Evolutionary conservation across 306 rosid species (phyloP).

Genomic region (Lablab purpureus): DNA sequence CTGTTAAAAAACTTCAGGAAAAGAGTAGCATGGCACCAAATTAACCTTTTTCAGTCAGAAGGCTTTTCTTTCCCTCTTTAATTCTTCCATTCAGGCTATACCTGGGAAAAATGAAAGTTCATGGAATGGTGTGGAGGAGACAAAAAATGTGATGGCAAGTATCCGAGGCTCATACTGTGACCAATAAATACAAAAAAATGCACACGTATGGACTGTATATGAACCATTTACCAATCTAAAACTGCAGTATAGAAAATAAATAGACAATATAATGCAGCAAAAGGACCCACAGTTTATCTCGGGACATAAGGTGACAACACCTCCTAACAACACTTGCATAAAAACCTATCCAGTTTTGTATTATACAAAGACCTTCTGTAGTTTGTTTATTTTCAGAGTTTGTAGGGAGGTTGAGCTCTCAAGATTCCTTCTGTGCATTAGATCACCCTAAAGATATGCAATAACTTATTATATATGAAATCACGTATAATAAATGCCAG

Average conservation of each 20-base stretch:
- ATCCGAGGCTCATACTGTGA: constrained; percentile 43
- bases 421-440: not conserved
- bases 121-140: constrained; percentile 43
- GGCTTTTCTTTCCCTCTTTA: constrained; percentile 53
- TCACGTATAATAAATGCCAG: not conserved
- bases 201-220: constrained; percentile 33
- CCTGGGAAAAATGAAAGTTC: constrained; percentile 49
- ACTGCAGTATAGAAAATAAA: constrained; percentile 29
- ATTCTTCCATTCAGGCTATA: constrained; percentile 55
- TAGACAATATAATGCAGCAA: constrained; percentile 32
- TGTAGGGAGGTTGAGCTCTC: constrained; percentile 19
- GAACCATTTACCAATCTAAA: constrained; percentile 45
- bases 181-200: constrained; percentile 40
- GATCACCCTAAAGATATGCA: constrained; percentile 33
- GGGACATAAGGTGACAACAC: constrained; percentile 34
- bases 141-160: constrained; percentile 44
- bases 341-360: constrained; percentile 22
- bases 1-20: constrained; percentile 34
- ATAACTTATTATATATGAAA: constrained; percentile 2
- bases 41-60: constrained; percentile 54
- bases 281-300: constrained; percentile 17
- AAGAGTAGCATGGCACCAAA: constrained; percentile 45
- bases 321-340: constrained; percentile 16
- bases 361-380: constrained; percentile 9
- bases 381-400: constrained; percentile 22